Evolutionary conservation across 2,329 filamentous ascomycete species (phyloP).

Genomic region (Teratosphaeria destructans): DNA sequence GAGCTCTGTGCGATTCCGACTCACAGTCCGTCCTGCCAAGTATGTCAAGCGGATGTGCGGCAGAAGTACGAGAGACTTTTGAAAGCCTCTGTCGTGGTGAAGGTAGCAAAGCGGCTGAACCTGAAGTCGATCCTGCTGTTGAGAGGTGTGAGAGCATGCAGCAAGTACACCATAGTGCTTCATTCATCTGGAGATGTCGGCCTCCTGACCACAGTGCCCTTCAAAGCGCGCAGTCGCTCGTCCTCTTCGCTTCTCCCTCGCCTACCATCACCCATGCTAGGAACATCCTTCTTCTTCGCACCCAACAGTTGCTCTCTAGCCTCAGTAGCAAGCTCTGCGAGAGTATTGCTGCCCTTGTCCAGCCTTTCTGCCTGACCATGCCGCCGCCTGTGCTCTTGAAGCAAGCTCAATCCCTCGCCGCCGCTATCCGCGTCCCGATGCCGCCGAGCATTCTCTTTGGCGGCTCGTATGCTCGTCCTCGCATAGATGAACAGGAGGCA

Average conservation of each 20-base stretch:
- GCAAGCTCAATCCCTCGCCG: slow-evolving; percentile 39
- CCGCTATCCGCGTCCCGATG: slow-evolving; percentile 49
- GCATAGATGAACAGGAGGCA: slow-evolving; percentile 51
- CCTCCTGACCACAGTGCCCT: slow-evolving; percentile 15
- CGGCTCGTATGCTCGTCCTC: slow-evolving; percentile 54
- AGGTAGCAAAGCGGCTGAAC: no score
- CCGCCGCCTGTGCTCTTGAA: slow-evolving; percentile 44
- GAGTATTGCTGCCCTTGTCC: slow-evolving; percentile 28
- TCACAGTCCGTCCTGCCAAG: no score
- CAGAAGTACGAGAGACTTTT: no score
- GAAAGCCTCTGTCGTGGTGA: no score
- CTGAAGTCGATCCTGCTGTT: no score
- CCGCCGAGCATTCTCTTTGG: slow-evolving; percentile 53
- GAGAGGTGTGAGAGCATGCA: no score
- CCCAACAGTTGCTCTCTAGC: slow-evolving; percentile 16
- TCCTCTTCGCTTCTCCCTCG: slow-evolving; percentile 26
- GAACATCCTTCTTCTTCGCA: slow-evolving; percentile 7
- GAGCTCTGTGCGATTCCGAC: no score
- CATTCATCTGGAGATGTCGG: neutral
- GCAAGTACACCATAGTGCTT: neutral
- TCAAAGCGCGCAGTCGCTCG: slow-evolving; percentile 28
- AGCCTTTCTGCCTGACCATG: slow-evolving; percentile 40
- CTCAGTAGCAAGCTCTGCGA: slow-evolving; percentile 23
- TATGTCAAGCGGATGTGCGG: no score
- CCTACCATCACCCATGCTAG: slow-evolving; percentile 11